Conservation (phyloP, 2,329 filamentous ascomycete species). For the Ambrosiella xylebori region DNA sequence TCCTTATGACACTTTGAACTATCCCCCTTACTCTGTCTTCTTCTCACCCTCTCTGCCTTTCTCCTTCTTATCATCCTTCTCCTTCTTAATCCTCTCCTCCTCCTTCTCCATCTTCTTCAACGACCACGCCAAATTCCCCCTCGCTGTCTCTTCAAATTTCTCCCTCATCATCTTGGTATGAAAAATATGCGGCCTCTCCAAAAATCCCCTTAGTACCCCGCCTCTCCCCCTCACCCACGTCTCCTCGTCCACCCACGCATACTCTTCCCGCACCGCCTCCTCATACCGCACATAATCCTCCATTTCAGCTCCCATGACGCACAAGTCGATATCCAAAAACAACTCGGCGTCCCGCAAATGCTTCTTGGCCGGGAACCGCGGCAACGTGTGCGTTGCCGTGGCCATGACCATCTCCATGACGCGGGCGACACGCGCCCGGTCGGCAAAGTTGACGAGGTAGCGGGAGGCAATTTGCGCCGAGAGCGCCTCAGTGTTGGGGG, state of each 20-base stretch:
- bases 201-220: slow-evolving; percentile 1
- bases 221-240: slow-evolving; percentile 4
- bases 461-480: slow-evolving; percentile 16
- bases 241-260: slow-evolving; percentile 9
- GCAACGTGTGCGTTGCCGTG: slow-evolving; percentile 5
- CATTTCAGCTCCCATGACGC: slow-evolving; percentile 4
- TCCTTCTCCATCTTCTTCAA: neutral
- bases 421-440: slow-evolving; percentile 5
- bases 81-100: neutral
- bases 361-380: slow-evolving; percentile 1
- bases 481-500: slow-evolving; percentile 17
- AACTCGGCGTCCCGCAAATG: slow-evolving; percentile 11
- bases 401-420: slow-evolving; percentile 9
- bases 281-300: slow-evolving; percentile 10
- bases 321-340: slow-evolving; percentile 12
- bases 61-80: neutral
- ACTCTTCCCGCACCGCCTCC: slow-evolving; percentile 10
- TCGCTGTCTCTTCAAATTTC: slow-evolving; percentile 3
- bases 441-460: neutral
- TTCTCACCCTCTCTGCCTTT: too few species aligned
- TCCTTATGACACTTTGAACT: too few species aligned
- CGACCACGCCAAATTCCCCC: neutral
- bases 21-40: too few species aligned
- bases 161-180: slow-evolving; percentile 8
- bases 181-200: slow-evolving; percentile 7